Evolutionary conservation across 2,329 filamentous ascomycete genomes (phyloP).

Genomic region (Hypoxylon sp.): DNA sequence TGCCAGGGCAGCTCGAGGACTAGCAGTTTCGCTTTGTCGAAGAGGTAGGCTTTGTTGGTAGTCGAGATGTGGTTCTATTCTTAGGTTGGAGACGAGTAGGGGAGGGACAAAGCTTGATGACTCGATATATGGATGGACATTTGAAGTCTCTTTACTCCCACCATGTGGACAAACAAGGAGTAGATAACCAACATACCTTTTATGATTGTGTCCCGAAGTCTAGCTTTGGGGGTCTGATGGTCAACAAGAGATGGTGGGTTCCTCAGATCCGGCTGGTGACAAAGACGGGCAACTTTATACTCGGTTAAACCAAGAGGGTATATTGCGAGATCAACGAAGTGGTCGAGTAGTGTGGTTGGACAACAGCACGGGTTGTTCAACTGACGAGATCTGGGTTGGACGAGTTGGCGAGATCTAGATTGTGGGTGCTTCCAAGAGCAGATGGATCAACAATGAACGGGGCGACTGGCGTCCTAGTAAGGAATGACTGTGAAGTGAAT

Average conservation of each 20-base stretch:
- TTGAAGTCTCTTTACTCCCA: conserved; percentile 2
- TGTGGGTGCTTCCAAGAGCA: conserved; percentile 45
- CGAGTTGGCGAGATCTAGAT: conserved; percentile 27
- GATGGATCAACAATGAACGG: conserved; percentile 40
- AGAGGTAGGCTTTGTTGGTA: conserved; percentile 26
- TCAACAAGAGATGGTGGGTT: conserved; percentile 7
- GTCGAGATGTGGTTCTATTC: conserved; percentile 1
- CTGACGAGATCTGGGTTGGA: conserved; percentile 38
- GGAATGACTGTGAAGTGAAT: conserved; percentile 45
- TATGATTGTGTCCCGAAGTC: conserved; percentile 17
- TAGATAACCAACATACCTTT: conserved; percentile 32
- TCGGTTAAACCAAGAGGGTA: conserved; percentile 28
- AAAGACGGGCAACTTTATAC: conserved; percentile 32
- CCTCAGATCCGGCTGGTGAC: conserved; percentile 35
- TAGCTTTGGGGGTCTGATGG: conserved; percentile 3
- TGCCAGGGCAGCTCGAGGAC: background rate
- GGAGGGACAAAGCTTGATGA: conserved; percentile 21
- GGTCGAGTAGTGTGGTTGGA: conserved; percentile 42
- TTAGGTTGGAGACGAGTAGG: background rate
- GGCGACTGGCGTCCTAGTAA: conserved; percentile 49
- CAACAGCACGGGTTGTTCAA: conserved; percentile 41
- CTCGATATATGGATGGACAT: background rate
- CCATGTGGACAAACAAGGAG: conserved; percentile 17
- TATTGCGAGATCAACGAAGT: conserved; percentile 27
- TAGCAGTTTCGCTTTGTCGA: conserved; percentile 25